phyloP scores from a whole-genome alignment of 306 rosid species.

The Prinsepia uniflora region DNA sequence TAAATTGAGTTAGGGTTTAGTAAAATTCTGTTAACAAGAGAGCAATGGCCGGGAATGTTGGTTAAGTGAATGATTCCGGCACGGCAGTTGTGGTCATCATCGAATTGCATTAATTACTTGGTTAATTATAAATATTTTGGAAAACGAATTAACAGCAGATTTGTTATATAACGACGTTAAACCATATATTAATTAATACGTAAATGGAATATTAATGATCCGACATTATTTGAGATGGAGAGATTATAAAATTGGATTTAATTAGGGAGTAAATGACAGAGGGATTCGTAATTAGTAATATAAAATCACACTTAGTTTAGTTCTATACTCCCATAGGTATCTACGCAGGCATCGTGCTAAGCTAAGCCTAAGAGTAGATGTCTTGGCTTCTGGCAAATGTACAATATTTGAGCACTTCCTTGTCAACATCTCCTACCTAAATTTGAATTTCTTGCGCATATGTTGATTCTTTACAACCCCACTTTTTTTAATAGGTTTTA shows the following conservation, averaged over 20 bases:
- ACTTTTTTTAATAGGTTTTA: no score
- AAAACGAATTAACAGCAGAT: neutral
- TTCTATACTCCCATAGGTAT: neutral
- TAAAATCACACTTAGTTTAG: neutral
- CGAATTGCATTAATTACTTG: neutral
- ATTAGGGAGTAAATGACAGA: neutral
- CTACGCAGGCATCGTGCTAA: neutral
- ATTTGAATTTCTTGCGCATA: neutral
- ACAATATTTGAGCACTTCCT: neutral
- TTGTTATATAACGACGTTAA: neutral
- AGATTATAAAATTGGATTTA: neutral
- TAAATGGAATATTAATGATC: neutral
- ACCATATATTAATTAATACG: neutral
- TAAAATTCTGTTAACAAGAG: neutral
- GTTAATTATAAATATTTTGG: no score
- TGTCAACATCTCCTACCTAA: constrained; percentile 5
- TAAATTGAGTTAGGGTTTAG: no score
- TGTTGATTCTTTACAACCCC: neutral
- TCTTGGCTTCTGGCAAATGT: constrained; percentile 11
- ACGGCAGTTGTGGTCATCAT: neutral
- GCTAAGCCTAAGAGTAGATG: neutral
- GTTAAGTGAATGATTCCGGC: neutral
- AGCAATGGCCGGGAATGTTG: neutral
- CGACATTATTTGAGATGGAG: constrained; percentile 6
- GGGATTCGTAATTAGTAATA: neutral